These are phyloP conservation scores for Ramaria rubella DNA, from an alignment of 768 basidiomycete species.

Conservation along the genomic window DNA sequence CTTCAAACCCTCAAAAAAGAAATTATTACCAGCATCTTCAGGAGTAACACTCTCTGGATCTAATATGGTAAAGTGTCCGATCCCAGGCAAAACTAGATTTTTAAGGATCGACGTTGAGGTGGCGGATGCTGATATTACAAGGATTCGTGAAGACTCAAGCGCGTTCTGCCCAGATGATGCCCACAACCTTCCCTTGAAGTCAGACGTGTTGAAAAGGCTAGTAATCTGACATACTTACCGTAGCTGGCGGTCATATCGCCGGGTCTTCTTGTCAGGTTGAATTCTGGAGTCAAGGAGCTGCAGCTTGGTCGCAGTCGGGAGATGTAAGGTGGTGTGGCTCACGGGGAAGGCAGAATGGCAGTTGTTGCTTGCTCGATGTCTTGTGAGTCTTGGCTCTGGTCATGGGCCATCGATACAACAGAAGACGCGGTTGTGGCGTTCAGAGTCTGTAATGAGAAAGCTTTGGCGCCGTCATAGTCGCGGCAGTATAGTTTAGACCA, in stretches of 20 bases:
- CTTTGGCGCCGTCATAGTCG: neutral
- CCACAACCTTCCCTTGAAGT: conserved; percentile 60
- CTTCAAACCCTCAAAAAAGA: conserved; percentile 76
- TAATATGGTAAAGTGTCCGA: conserved; percentile 92
- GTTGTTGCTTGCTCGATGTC: conserved; percentile 42
- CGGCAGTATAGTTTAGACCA: neutral
- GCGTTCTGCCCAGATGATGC: conserved; percentile 86
- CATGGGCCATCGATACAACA: conserved; percentile 4
- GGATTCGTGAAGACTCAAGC: conserved; percentile 75
- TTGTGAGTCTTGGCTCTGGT: conserved; percentile 32
- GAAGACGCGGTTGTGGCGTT: neutral
- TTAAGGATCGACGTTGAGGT: conserved; percentile 88
- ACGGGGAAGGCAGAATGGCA: conserved; percentile 28
- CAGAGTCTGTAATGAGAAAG: neutral
- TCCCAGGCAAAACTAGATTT: conserved; percentile 93
- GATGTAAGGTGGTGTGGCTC: conserved; percentile 13
- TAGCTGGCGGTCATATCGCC: conserved; percentile 92
- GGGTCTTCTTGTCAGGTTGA: conserved; percentile 79
- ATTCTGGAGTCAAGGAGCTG: conserved; percentile 29
- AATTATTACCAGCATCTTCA: conserved; percentile 90
- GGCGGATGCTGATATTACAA: conserved; percentile 75
- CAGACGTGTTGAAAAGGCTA: neutral
- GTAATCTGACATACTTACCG: conserved; percentile 42
- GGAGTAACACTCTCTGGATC: conserved; percentile 55
- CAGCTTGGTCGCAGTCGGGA: conserved; percentile 7